A percentile compares a stretch with the other conserved stretches of the same genome.
Evolutionary conservation across 2,329 filamentous ascomycete species (phyloP).

Genomic region (Lecanicillium sp.): DNA sequence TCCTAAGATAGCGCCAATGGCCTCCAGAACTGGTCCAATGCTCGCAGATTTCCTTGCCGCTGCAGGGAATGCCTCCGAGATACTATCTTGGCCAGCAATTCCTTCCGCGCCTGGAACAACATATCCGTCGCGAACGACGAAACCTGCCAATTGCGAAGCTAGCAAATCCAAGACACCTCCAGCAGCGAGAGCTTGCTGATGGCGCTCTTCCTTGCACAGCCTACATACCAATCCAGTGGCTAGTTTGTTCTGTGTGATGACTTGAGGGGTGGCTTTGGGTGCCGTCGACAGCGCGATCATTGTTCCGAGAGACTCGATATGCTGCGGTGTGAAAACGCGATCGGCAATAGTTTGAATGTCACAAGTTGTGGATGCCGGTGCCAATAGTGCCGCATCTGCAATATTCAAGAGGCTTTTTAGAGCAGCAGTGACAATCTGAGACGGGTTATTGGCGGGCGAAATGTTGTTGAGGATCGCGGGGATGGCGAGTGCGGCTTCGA

Average conservation of each 20-base stretch:
- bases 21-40: conserved; percentile 65
- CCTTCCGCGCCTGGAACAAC: conserved; percentile 59
- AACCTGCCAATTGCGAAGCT: conserved; percentile 63
- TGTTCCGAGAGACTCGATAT: conserved; percentile 54
- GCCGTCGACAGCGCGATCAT: conserved; percentile 49
- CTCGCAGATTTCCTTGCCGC: conserved; percentile 51
- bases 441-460: conserved; percentile 55
- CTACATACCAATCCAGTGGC: conserved; percentile 47
- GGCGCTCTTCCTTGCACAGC: conserved; percentile 60
- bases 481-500: conserved; percentile 62
- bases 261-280: conserved; percentile 39
- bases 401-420: conserved; percentile 69
- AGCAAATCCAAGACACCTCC: conserved; percentile 72
- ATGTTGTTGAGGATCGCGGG: conserved; percentile 62
- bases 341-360: conserved; percentile 49
- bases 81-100: conserved; percentile 43
- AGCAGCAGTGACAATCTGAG: conserved; percentile 63
- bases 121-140: conserved; percentile 59
- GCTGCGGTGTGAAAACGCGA: conserved; percentile 53
- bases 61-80: conserved; percentile 51
- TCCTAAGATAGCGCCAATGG: conserved; percentile 67
- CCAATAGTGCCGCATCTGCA: conserved; percentile 54
- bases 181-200: conserved; percentile 65
- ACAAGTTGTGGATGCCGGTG: conserved; percentile 40
- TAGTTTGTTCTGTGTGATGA: conserved; percentile 55